These are phyloP conservation scores for Epichloe sp. DNA, from an alignment of 2,329 filamentous ascomycete species.

Conservation along the genomic window DNA sequence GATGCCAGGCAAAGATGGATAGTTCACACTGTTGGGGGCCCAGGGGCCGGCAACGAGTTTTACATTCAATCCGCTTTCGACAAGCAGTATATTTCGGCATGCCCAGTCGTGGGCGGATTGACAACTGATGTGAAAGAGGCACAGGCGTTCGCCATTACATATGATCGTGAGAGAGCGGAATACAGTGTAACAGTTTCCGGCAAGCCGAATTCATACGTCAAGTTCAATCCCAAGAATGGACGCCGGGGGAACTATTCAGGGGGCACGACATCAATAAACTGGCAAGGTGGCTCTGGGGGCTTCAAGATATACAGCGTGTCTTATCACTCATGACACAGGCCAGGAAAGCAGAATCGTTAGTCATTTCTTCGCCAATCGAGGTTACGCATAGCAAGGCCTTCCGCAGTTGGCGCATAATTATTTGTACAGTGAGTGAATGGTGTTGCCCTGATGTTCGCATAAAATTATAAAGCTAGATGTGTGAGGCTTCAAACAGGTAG, in stretches of 20 bases:
- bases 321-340: neutral
- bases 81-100: slow-evolving; percentile 30
- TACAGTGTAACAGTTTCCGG: slow-evolving; percentile 3
- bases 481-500: slow-evolving; percentile 24
- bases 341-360: neutral
- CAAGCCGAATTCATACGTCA: neutral
- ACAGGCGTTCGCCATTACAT: slow-evolving; percentile 6
- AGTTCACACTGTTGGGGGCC: slow-evolving; percentile 24
- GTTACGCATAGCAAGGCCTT: too few species aligned
- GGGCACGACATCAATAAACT: neutral
- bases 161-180: neutral
- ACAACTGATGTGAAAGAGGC: slow-evolving; percentile 3
- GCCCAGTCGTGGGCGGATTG: slow-evolving; percentile 4
- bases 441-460: too few species aligned
- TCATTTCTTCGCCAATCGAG: neutral
- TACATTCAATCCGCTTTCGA: slow-evolving; percentile 15
- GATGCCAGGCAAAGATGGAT: slow-evolving; percentile 34
- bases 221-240: neutral
- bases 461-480: slow-evolving; percentile 9
- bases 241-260: neutral
- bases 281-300: neutral
- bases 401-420: too few species aligned
- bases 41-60: slow-evolving; percentile 11
- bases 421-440: too few species aligned
- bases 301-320: slow-evolving; percentile 7